phyloP scores from a whole-genome alignment of 345 rosid genomes.

The Salix koriyanagi region DNA sequence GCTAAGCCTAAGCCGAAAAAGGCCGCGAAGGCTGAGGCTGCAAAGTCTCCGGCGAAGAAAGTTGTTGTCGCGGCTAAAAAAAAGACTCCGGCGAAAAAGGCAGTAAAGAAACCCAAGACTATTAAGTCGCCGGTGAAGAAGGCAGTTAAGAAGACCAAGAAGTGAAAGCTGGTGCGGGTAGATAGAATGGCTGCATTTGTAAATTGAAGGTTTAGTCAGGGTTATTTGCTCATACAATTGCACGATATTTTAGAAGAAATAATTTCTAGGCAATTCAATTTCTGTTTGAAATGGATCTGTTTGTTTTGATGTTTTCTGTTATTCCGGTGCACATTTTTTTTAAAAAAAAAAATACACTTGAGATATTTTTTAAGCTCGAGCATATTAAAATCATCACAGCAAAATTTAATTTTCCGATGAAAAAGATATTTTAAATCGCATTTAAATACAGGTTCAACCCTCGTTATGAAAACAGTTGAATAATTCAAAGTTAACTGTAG shows the following conservation, averaged over 20 bases:
- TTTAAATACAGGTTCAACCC: no score
- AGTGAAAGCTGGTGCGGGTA: not conserved
- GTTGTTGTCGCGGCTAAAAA: not conserved
- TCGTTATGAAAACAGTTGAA: not conserved
- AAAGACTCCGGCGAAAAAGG: constrained; percentile 10
- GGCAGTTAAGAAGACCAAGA: not conserved
- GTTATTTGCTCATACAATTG: not conserved
- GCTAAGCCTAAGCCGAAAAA: not conserved
- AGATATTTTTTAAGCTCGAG: no score
- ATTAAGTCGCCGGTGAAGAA: constrained; percentile 16
- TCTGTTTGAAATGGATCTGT: not conserved
- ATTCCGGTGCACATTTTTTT: no score
- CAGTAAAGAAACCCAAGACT: constrained; percentile 9
- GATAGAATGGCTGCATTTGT: not conserved
- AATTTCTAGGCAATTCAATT: not conserved
- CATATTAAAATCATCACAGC: no score
- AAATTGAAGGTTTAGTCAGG: not conserved
- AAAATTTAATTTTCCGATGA: no score
- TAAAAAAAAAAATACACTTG: no score
- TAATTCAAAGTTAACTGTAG: not conserved
- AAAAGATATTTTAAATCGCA: no score
- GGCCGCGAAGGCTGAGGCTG: not conserved
- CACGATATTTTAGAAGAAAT: not conserved
- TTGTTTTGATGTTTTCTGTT: not conserved
- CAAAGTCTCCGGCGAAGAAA: not conserved